Percentiles rank a stretch among this genome's conserved stretches.
Conservation (phyloP, 1,284 basidiomycete species). For the Leccinum subspadiceum region DNA sequence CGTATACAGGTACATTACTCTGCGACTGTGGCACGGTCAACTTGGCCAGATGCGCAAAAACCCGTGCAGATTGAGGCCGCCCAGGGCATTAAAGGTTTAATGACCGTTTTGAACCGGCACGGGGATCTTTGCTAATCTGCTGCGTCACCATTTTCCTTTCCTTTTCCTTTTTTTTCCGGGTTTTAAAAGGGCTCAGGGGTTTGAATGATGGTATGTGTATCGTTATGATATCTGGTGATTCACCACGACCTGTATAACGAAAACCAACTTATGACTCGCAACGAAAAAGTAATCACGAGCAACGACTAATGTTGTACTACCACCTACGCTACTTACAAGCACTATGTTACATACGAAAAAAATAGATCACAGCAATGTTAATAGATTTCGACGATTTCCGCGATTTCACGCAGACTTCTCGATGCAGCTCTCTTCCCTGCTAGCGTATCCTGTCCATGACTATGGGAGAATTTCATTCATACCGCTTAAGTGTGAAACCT, state of each 20-base stretch:
- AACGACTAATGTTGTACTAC: constrained; percentile 33
- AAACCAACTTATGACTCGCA: constrained; percentile 12
- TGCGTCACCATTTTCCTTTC: constrained; percentile 1
- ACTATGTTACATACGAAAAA: constrained; percentile 7
- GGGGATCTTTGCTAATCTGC: constrained; percentile 27
- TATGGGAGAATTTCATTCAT: constrained; percentile 33
- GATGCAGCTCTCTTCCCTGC: constrained; percentile 61
- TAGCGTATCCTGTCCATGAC: constrained; percentile 86
- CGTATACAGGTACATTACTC: constrained; percentile 31
- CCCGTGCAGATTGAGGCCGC: constrained; percentile 36
- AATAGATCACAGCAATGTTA: constrained; percentile 9
- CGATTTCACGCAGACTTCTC: constrained; percentile 38
- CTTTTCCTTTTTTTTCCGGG: constrained; percentile 12
- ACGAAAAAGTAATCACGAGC: constrained; percentile 18
- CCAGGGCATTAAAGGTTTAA: constrained; percentile 34
- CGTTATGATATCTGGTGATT: constrained; percentile 12
- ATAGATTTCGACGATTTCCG: constrained; percentile 8
- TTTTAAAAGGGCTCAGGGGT: constrained; percentile 5
- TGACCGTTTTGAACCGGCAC: constrained; percentile 36
- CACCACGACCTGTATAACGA: constrained; percentile 19
- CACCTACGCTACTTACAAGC: constrained; percentile 26
- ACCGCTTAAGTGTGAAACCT: constrained; percentile 3
- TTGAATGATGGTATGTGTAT: constrained; percentile 27
- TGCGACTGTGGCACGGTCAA: constrained; percentile 36
- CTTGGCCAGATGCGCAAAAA: constrained; percentile 34